Conservation (phyloP, 78 protist genomes). For the Cavenderia fasciculata region DNA sequence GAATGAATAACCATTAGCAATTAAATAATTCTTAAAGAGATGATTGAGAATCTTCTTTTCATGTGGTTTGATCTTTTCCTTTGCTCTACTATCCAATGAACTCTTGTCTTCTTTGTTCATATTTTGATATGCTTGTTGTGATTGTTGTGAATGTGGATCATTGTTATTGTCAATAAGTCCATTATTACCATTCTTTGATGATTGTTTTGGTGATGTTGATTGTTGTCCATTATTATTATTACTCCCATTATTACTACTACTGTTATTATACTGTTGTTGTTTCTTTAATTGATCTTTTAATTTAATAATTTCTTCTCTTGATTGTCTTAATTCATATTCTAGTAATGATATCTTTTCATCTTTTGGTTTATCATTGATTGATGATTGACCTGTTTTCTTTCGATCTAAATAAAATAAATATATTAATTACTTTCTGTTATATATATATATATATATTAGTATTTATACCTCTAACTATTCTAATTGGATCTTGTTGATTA, state of each 20-base stretch:
- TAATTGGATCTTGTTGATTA: not conserved
- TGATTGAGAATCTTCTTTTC: constrained; percentile 37
- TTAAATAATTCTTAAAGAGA: constrained; percentile 29
- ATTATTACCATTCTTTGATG: not conserved
- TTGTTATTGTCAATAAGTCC: not conserved
- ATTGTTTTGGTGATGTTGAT: not conserved
- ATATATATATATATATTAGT: not conserved
- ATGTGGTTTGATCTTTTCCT: constrained; percentile 55
- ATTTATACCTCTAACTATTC: not conserved
- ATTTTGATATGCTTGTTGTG: not conserved
- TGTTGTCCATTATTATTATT: not conserved
- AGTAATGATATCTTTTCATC: constrained; percentile 55
- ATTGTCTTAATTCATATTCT: constrained; percentile 64
- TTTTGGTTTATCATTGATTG: not conserved
- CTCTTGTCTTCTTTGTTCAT: constrained; percentile 17
- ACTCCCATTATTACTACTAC: not conserved
- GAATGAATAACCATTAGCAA: constrained; percentile 19
- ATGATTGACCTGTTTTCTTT: not conserved
- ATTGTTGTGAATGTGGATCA: not conserved
- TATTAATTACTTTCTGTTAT: not conserved
- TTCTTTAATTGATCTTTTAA: not conserved
- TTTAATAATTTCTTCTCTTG: constrained; percentile 29
- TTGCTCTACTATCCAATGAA: constrained; percentile 17
- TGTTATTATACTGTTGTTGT: not conserved
- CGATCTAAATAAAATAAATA: not conserved